Base-by-base conservation (phyloP, 2,329 filamentous ascomycete species). In the Penicillium sp. region DNA sequence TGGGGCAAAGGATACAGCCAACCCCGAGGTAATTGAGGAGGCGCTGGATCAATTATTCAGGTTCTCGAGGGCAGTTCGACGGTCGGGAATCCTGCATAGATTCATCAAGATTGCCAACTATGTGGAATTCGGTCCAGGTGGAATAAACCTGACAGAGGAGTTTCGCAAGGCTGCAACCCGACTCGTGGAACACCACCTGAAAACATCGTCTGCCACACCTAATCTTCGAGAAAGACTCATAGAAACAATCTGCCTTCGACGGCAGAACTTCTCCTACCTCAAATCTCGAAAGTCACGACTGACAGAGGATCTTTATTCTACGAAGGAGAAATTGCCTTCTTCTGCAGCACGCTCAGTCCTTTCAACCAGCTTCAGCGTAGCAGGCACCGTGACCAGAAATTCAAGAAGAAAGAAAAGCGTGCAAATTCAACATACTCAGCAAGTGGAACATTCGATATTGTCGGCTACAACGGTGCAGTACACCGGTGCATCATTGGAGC, bases 61-160 rank as follows among this genome's bases (percentile, higher is more conserved):
- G 14, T 43, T 58, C 9, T 58, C 56, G n/a, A 44, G 56, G 9
- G 56, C 56, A 7, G 32, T 56, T 16, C 56, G 53, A 16, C 49
- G 56, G 18, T 58, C 56, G 14, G 56, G 56, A 5, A 50, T 56
- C 14, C 53, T 58, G 7, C 56, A 54, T 32, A 39, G 56, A 34
- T 53, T 54, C 18, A 52, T 56, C 8, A 58, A 56, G 38, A 42
- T 58, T 10, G 45, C 16, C 8, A 49, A 34, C 3, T 50, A 54
- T 16, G 36, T 42, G n/a, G 53, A 58, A 31, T 54, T 43, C 38
- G 36, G 14, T 47, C 31, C 31, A 11, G 31, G 11, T 10, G 31
- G 31, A 5, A 11, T 34, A 11, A 34, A 34, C 13, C 31, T 34
- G 4, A 34, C 31, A 11, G 31, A 34, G 13, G 10, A 34, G 10